These are phyloP conservation scores for Benincasa hispida DNA, from an alignment of 306 rosid species.

Conservation along the genomic window DNA sequence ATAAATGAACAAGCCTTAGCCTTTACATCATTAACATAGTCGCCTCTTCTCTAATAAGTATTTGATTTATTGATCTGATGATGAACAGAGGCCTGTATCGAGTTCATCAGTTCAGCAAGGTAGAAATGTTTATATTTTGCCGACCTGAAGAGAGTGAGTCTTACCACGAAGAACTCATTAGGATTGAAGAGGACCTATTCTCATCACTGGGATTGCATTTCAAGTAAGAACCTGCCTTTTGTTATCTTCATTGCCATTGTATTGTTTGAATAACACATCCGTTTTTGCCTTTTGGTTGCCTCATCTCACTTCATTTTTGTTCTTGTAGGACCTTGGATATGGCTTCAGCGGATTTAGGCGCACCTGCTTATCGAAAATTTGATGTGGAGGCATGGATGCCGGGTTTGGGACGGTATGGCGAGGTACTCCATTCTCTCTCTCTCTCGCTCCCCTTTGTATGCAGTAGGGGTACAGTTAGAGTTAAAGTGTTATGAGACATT, in stretches of 20 bases:
- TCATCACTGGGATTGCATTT: conserved; percentile 73
- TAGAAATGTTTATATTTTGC: conserved; percentile 85
- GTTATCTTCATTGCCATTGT: background rate
- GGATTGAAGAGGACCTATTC: conserved; percentile 77
- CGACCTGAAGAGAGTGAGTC: conserved; percentile 72
- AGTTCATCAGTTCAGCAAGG: conserved; percentile 98
- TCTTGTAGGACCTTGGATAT: conserved; percentile 76
- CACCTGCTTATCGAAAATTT: conserved; percentile 87
- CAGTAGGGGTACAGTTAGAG: background rate
- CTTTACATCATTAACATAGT: background rate
- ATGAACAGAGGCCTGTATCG: conserved; percentile 88
- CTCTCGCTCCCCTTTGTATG: background rate
- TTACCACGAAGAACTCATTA: conserved; percentile 75
- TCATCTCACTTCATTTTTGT: background rate
- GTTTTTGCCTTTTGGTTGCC: background rate
- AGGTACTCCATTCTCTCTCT: conserved; percentile 36
- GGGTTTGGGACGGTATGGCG: conserved; percentile 81
- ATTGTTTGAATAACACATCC: background rate
- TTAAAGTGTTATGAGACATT: background rate
- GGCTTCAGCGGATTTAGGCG: conserved; percentile 91
- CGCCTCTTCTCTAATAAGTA: background rate
- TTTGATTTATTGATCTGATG: background rate
- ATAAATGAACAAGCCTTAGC: background rate
- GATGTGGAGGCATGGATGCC: conserved; percentile 99
- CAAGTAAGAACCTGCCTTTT: conserved; percentile 32